phyloP scores from a whole-genome alignment of 2,329 filamentous ascomycete genomes.

The Daldinia sp. region DNA sequence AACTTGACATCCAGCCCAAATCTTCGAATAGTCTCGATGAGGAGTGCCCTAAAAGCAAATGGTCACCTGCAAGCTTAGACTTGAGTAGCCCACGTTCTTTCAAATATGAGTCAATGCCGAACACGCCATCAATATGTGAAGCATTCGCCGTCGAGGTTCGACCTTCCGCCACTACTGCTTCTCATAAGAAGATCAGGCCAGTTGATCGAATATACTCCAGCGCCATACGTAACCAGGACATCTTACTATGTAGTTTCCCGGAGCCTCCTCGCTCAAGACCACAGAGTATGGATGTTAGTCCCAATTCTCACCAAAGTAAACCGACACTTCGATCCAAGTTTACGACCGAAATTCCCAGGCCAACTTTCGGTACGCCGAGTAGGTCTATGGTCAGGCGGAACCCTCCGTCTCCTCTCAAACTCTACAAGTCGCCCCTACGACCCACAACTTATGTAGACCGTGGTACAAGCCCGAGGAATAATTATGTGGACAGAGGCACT shows the following conservation, averaged over 20 bases:
- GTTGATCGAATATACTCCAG: conserved; percentile 47
- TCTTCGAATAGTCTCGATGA: conserved; percentile 32
- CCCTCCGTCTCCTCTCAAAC: conserved; percentile 45
- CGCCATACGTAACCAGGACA: conserved; percentile 46
- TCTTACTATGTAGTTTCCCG: conserved; percentile 43
- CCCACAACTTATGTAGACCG: conserved; percentile 40
- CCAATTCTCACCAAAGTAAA: conserved; percentile 19
- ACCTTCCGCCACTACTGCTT: conserved; percentile 24
- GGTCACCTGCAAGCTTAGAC: conserved; percentile 34
- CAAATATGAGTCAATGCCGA: conserved; percentile 42
- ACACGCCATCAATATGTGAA: conserved; percentile 48
- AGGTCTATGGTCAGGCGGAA: conserved; percentile 44
- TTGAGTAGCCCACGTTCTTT: conserved; percentile 40
- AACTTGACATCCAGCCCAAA: conserved; percentile 11
- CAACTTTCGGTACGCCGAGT: conserved; percentile 41
- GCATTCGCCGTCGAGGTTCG: conserved; percentile 49
- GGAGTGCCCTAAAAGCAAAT: conserved; percentile 21
- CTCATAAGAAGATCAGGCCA: conserved; percentile 43
- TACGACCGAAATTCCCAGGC: conserved; percentile 37
- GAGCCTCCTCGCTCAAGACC: conserved; percentile 30
- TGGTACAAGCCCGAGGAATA: conserved; percentile 44
- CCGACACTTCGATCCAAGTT: conserved; percentile 41
- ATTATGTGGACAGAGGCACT: conserved; percentile 43
- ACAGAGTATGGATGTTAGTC: conserved; percentile 16
- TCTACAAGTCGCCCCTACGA: conserved; percentile 32